Base-by-base conservation (phyloP, 176 grass and related monocot species). In the Raddia distichophylla region DNA sequence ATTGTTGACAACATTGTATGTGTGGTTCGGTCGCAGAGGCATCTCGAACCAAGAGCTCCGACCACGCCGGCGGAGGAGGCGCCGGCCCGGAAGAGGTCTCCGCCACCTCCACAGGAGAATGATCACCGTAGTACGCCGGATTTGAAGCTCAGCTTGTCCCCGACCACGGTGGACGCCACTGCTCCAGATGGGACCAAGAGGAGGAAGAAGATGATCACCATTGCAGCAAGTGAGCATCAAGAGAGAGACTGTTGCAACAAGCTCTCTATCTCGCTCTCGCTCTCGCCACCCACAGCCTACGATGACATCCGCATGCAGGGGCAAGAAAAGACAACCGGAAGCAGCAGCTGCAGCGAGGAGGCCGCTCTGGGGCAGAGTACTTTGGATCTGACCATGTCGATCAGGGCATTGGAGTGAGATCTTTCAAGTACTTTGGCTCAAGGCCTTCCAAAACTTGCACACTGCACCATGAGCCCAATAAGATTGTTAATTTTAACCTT, bases 341-440 rank as follows among this genome's bases (percentile, higher is more conserved):
- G 78, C 80, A 74, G 71, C 65, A 77, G 74, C 1, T 47, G 58
- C 80, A 74, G 71, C 50, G 77, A 80, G 2, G 80, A 87, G 87
- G 93, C 82, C 80, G 69, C 77, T 84, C 43, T 89, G 85, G 96
- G 89, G 82, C 88, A 89, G 96, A 99, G 93, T 95, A 95, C 91
- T 99, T 99, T 95, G 90, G 96, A 99, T 95, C 96, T 99, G 93
- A 99, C 96, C 93, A 99, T 99, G 96, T 99, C 96, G 72, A 99
- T 99, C 83, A 93, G 67, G 69, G 96, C 96, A 99, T 93, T 93
- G 96, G 93, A 99, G 93, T 99, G 93, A 99, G 96, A 99, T 99
- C 93, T 93, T 98, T 99, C 85, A 93, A 95, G 93, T 95, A 95
- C 96, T 95, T 85, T 90, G 89, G 90, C 86, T 67, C 82, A 80